phyloP scores from a whole-genome alignment of 169 alveolate species.

The Eimeria praecox region DNA sequence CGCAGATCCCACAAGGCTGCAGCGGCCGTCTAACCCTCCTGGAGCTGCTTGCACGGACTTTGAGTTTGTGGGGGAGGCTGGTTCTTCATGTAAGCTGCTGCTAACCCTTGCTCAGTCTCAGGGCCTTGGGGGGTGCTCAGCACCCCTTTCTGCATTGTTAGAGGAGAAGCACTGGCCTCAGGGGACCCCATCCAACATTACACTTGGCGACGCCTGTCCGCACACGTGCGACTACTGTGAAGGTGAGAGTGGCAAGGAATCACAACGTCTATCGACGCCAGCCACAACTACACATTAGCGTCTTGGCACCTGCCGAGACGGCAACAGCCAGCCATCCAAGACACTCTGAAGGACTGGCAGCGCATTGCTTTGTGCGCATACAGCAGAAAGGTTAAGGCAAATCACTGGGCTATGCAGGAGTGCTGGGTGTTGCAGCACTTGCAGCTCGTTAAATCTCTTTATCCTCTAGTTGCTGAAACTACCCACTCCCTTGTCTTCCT shows the following conservation, averaged over 20 bases:
- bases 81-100: constrained; percentile 64
- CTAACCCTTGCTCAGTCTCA: constrained; percentile 66
- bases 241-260: neutral
- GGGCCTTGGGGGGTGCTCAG: constrained; percentile 63
- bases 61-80: constrained; percentile 72
- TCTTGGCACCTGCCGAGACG: neutral
- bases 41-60: constrained; percentile 73
- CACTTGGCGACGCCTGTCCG: constrained; percentile 65
- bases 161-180: constrained; percentile 70
- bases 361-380: neutral
- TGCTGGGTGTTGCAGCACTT: neutral
- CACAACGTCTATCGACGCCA: neutral
- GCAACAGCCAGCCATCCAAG: neutral
- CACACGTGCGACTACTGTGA: constrained; percentile 68
- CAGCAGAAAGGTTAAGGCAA: neutral
- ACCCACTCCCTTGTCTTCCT: neutral
- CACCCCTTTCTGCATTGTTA: constrained; percentile 48
- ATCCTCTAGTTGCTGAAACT: neutral
- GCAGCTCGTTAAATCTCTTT: neutral
- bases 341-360: neutral
- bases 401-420: neutral
- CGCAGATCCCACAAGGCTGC: constrained; percentile 71
- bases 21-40: constrained; percentile 45
- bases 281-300: neutral
- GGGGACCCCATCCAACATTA: constrained; percentile 55